Base-by-base conservation (phyloP, 805 yeast species). In the Huiozyma sinensis region DNA sequence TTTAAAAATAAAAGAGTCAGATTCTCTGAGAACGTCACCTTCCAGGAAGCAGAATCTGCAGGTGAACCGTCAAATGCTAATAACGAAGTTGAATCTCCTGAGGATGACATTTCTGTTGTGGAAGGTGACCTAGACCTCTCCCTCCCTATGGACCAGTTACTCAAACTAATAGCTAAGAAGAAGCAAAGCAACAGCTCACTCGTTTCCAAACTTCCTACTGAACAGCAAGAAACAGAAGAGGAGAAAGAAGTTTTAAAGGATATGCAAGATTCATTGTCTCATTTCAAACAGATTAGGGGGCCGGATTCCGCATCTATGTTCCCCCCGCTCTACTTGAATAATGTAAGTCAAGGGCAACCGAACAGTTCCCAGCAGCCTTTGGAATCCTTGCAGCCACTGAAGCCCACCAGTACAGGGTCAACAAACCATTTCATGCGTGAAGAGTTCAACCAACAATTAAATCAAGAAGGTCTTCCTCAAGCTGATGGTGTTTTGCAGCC, bases 141-240 rank as follows among this genome's bases (percentile, higher is more conserved):
- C 1, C 63, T 83, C 17, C 89, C 92, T 6, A 84, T 84, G 94
- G 85, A 81, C 54, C 86, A 83, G 56, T 60, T 84, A 29, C 53
- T 84, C 38, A 66, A 67, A 43, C 70, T 68, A 44, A 60, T 78
- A 51, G 65, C 68, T 12, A 52, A 61, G 37, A 45, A 55, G 30
- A 53, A 53, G 33, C 42, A 50, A 38, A 39, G 45, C 6, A 56
- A 54, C 31, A 46, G 51, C 8, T 56, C 60, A 3, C 42, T 61
- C 29, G 59, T 61, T n/a, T 55, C 64, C 5, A 47, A 47, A n/a
- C 48, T 60, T 32, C 65, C 65, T 3, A 54, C 46, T 12, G 61
- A 60, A 38, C 61, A 61, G 38, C 63, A 58, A 36, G 62, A 63
- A 39, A 75, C 73, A 24, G 79, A 75, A 38, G 82, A 81, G 49